These are phyloP conservation scores for Hanseniaspora mollemarum DNA, from an alignment of 805 yeast species.

Conservation along the genomic window DNA sequence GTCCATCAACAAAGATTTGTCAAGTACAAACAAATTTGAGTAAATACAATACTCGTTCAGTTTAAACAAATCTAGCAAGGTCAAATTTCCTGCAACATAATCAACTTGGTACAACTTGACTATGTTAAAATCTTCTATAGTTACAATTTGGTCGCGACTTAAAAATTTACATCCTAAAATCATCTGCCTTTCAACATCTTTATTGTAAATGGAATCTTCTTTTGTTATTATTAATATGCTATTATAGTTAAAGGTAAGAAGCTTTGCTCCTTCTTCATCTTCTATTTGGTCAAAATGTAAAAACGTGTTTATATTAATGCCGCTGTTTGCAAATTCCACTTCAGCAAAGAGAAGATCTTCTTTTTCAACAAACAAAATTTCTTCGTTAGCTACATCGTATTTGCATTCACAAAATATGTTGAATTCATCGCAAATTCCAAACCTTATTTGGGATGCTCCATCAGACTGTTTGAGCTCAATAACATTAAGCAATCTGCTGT, in stretches of 20 bases:
- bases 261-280: background rate
- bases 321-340: background rate
- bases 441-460: background rate
- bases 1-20: background rate
- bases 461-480: background rate
- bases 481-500: constrained; percentile 1
- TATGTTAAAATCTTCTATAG: constrained; percentile 5
- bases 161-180: constrained; percentile 1
- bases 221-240: background rate
- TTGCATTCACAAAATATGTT: background rate
- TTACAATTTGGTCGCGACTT: background rate
- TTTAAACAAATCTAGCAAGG: background rate
- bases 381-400: background rate
- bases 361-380: background rate
- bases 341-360: background rate
- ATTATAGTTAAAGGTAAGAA: background rate
- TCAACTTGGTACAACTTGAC: constrained; percentile 7
- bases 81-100: background rate
- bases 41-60: constrained; percentile 11
- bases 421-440: constrained; percentile 2
- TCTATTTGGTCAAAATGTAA: constrained; percentile 3
- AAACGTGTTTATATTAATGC: background rate
- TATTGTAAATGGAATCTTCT: background rate
- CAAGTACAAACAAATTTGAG: background rate
- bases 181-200: background rate